These are phyloP conservation scores for Coprinopsis sp. DNA, from an alignment of 768 basidiomycete species.

Conservation along the genomic window DNA sequence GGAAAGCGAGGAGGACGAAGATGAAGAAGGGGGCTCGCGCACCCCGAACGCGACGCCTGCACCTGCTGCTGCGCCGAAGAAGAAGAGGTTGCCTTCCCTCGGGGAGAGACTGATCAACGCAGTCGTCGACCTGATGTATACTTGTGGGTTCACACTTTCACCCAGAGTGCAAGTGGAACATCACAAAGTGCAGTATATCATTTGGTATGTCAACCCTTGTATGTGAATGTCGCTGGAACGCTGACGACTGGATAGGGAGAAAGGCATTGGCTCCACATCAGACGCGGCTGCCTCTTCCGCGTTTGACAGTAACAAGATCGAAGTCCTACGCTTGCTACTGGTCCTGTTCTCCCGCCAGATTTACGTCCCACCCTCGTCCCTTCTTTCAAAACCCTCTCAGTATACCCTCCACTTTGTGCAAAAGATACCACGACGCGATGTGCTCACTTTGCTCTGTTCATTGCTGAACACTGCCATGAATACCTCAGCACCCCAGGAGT, in stretches of 20 bases:
- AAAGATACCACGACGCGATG: slow-evolving; percentile 68
- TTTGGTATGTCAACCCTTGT: slow-evolving; percentile 60
- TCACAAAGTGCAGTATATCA: slow-evolving; percentile 81
- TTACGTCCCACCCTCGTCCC: slow-evolving; percentile 65
- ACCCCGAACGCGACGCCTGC: slow-evolving; percentile 11
- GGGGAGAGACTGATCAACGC: slow-evolving; percentile 77
- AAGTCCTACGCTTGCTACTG: slow-evolving; percentile 85
- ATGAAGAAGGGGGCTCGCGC: too few relatives aligned
- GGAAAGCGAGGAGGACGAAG: slow-evolving; percentile 38
- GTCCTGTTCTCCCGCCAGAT: slow-evolving; percentile 89
- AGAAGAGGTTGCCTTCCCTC: slow-evolving; percentile 66
- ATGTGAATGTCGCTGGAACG: not conserved
- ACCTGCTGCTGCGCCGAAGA: slow-evolving; percentile 24
- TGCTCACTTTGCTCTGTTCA: slow-evolving; percentile 91
- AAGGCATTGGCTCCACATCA: slow-evolving; percentile 85
- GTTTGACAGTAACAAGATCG: slow-evolving; percentile 78
- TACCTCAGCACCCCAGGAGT: slow-evolving; percentile 46
- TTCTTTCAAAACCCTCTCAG: slow-evolving; percentile 69
- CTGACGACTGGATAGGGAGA: slow-evolving; percentile 61
- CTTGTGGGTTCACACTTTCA: slow-evolving; percentile 91
- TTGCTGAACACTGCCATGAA: slow-evolving; percentile 88
- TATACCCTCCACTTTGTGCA: slow-evolving; percentile 79
- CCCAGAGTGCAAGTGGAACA: slow-evolving; percentile 70
- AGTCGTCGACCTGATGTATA: slow-evolving; percentile 84
- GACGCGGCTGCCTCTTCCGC: slow-evolving; percentile 60